phyloP scores from a whole-genome alignment of 2,329 filamentous ascomycete genomes.

The Pseudogymnoascus destructans region DNA sequence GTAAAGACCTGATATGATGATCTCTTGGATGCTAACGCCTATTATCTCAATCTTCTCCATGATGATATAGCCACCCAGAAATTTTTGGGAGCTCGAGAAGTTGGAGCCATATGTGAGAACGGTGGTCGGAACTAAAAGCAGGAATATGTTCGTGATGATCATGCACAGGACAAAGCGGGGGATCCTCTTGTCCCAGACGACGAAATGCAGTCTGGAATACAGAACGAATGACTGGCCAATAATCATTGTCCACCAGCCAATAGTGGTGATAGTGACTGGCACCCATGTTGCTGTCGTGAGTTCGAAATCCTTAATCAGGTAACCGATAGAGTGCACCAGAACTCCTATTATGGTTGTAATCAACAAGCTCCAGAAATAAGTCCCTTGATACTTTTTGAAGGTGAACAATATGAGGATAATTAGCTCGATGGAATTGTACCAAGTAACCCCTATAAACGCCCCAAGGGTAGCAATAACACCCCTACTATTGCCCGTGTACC shows the following conservation, averaged over 20 bases:
- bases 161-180: slow-evolving; percentile 36
- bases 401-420: slow-evolving; percentile 27
- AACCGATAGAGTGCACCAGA: slow-evolving; percentile 31
- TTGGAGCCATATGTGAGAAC: slow-evolving; percentile 34
- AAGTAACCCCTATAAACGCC: slow-evolving; percentile 25
- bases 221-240: slow-evolving; percentile 43
- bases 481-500: background rate
- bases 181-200: slow-evolving; percentile 34
- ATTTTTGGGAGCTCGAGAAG: slow-evolving; percentile 14
- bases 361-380: slow-evolving; percentile 31
- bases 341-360: slow-evolving; percentile 26
- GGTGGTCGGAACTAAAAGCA: slow-evolving; percentile 38
- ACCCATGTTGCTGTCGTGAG: slow-evolving; percentile 31
- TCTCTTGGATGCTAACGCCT: slow-evolving; percentile 33
- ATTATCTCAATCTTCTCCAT: slow-evolving; percentile 34
- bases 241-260: slow-evolving; percentile 42
- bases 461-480: slow-evolving; percentile 4
- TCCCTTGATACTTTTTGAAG: slow-evolving; percentile 27
- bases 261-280: slow-evolving; percentile 25
- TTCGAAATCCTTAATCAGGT: slow-evolving; percentile 32
- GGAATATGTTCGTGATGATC: slow-evolving; percentile 37
- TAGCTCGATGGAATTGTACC: slow-evolving; percentile 29
- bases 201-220: slow-evolving; percentile 41
- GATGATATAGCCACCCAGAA: slow-evolving; percentile 27
- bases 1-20: slow-evolving; percentile 35